Evolutionary conservation across 169 alveolate genomes (phyloP).

Genomic region (Plasmodium berghei): DNA sequence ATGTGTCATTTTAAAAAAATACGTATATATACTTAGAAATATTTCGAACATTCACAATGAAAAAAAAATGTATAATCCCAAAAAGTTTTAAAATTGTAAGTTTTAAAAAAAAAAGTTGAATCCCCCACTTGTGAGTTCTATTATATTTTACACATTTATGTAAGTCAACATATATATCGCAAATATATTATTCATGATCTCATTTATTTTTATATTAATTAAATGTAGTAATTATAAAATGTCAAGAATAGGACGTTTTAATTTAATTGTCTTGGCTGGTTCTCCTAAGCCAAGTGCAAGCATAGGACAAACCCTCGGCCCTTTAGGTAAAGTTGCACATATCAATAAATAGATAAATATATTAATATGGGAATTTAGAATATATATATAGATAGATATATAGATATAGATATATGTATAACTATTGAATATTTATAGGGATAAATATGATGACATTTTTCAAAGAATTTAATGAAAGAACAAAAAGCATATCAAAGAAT

Average conservation of each 20-base stretch:
- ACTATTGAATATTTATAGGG: not conserved
- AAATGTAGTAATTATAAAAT: slow-evolving; percentile 9
- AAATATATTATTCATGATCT: not conserved
- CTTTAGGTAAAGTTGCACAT: slow-evolving; percentile 84
- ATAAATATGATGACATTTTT: slow-evolving; percentile 92
- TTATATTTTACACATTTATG: not conserved
- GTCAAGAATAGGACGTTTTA: slow-evolving; percentile 79
- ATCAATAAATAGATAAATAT: too few species aligned
- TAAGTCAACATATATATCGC: not conserved
- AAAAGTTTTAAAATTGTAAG: not conserved
- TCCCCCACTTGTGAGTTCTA: too few species aligned
- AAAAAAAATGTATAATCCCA: not conserved
- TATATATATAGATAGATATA: not conserved
- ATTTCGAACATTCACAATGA: not conserved
- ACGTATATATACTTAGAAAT: too few species aligned
- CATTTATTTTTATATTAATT: not conserved
- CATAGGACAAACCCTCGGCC: slow-evolving; percentile 94
- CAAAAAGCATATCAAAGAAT: slow-evolving; percentile 86
- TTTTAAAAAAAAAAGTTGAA: not conserved
- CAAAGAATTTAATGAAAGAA: slow-evolving; percentile 92
- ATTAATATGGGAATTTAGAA: too few species aligned
- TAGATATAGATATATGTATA: not conserved
- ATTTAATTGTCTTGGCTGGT: slow-evolving; percentile 90
- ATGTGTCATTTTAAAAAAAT: too few species aligned
- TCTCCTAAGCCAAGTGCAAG: slow-evolving; percentile 94